These are phyloP conservation scores for Nakataea oryzae DNA, from an alignment of 2,329 filamentous ascomycete species.

Conservation along the genomic window DNA sequence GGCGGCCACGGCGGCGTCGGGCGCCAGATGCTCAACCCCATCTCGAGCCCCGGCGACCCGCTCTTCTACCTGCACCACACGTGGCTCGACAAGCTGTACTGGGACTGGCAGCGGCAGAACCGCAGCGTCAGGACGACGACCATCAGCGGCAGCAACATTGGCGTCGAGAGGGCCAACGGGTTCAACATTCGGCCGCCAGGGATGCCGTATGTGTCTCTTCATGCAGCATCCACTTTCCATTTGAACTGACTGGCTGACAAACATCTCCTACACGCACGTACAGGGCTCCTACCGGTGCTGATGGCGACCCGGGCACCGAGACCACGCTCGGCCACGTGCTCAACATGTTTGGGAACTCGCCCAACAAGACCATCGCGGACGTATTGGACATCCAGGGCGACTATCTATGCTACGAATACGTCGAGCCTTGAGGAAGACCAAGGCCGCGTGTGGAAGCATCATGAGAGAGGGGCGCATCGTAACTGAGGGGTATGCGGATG, in stretches of 20 bases:
- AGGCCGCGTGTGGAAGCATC: too few species aligned
- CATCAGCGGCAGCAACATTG: background rate
- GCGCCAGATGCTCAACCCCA: conserved; percentile 9
- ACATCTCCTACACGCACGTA: too few species aligned
- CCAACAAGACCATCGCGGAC: conserved; percentile 9
- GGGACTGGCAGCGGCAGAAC: conserved; percentile 10
- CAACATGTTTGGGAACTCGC: conserved; percentile 8
- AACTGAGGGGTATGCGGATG: too few species aligned
- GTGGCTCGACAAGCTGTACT: conserved; percentile 9
- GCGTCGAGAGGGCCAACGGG: background rate
- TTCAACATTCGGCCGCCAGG: background rate
- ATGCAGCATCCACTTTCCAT: background rate
- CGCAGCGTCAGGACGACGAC: background rate
- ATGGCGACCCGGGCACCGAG: conserved; percentile 6
- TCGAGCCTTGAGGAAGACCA: background rate
- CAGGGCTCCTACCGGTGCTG: conserved; percentile 4
- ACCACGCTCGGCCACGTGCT: conserved; percentile 9
- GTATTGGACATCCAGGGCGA: conserved; percentile 10
- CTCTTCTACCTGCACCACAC: conserved; percentile 8
- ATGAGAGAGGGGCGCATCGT: too few species aligned
- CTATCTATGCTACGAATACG: conserved; percentile 7
- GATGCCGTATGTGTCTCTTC: background rate
- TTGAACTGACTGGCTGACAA: background rate
- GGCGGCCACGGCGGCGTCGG: conserved; percentile 16
- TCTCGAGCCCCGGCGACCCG: conserved; percentile 10